Evolutionary conservation across 768 basidiomycete species (phyloP).

Genomic region (Auriculariales sp.): DNA sequence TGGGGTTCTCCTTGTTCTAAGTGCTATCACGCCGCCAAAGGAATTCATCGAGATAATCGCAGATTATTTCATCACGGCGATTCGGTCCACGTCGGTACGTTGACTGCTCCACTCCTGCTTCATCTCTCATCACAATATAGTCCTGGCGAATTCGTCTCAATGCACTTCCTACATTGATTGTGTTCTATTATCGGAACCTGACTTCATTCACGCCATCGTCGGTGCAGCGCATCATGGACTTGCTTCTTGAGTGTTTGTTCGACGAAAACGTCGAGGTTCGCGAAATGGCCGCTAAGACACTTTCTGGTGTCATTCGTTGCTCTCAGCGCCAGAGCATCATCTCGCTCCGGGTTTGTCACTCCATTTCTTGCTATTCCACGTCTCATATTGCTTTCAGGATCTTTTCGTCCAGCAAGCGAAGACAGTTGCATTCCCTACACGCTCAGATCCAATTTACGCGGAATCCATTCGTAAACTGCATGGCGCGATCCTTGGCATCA

Average conservation of each 20-base stretch:
- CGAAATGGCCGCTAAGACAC: slow-evolving; percentile 75
- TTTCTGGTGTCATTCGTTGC: slow-evolving; percentile 78
- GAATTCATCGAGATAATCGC: slow-evolving; percentile 49
- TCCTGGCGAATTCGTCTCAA: slow-evolving; percentile 86
- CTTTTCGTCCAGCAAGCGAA: slow-evolving; percentile 40
- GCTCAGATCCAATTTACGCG: slow-evolving; percentile 59
- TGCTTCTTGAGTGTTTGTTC: slow-evolving; percentile 65
- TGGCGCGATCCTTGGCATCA: slow-evolving; percentile 41
- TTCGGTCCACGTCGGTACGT: slow-evolving; percentile 64
- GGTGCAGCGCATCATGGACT: slow-evolving; percentile 63
- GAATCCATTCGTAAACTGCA: slow-evolving; percentile 61
- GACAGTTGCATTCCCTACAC: slow-evolving; percentile 33
- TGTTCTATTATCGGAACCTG: slow-evolving; percentile 86
- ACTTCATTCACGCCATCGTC: slow-evolving; percentile 55
- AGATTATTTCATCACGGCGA: slow-evolving; percentile 47
- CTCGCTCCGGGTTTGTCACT: slow-evolving; percentile 52
- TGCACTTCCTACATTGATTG: slow-evolving; percentile 73
- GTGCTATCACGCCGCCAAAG: slow-evolving; percentile 60
- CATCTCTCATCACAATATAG: slow-evolving; percentile 21
- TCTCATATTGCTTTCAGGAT: slow-evolving; percentile 30
- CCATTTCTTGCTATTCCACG: neutral
- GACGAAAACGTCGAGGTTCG: slow-evolving; percentile 91
- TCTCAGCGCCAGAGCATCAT: slow-evolving; percentile 81
- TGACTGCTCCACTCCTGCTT: slow-evolving; percentile 5
- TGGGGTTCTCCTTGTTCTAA: slow-evolving; percentile 67